Percentiles rank a stretch among this genome's conserved stretches.
These are phyloP conservation scores for Leptographium lundbergii DNA, from an alignment of 2,329 filamentous ascomycete genomes.

Conservation along the genomic window DNA sequence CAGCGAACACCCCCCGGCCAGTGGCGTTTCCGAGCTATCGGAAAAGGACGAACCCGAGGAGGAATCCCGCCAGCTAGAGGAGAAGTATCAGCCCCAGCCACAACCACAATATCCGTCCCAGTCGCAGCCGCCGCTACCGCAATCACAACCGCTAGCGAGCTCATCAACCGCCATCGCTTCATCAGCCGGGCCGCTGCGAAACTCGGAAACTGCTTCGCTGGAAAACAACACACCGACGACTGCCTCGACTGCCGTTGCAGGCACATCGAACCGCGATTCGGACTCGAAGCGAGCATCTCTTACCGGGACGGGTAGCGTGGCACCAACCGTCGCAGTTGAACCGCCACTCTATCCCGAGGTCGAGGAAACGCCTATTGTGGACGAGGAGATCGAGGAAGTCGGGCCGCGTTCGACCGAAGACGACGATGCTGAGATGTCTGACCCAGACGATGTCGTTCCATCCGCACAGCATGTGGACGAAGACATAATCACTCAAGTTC, in stretches of 20 bases:
- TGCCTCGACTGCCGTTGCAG: slow-evolving; percentile 9
- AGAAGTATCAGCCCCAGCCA: slow-evolving; percentile 3
- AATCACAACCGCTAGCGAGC: slow-evolving; percentile 10
- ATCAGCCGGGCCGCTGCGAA: slow-evolving; percentile 27
- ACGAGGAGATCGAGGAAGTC: slow-evolving; percentile 14
- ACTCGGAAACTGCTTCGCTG: slow-evolving; percentile 28
- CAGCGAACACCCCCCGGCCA: slow-evolving; percentile 31
- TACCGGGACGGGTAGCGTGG: slow-evolving; percentile 18
- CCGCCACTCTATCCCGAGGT: slow-evolving; percentile 16
- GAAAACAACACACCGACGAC: slow-evolving; percentile 28
- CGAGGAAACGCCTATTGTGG: slow-evolving; percentile 11
- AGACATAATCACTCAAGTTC: slow-evolving; percentile 23
- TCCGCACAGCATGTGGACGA: slow-evolving; percentile 27
- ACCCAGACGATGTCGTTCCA: not conserved
- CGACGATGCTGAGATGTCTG: slow-evolving; percentile 53
- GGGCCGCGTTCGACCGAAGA: slow-evolving; percentile 32
- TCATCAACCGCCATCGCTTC: slow-evolving; percentile 18
- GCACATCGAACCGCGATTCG: slow-evolving; percentile 22
- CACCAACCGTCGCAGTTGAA: slow-evolving; percentile 28
- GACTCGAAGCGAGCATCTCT: slow-evolving; percentile 30
- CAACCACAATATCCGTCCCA: not conserved
- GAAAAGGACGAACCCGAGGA: slow-evolving; percentile 35
- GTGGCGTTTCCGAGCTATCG: slow-evolving; percentile 27
- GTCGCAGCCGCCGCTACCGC: slow-evolving; percentile 5
- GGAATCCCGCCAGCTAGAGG: slow-evolving; percentile 6